Base-by-base conservation (phyloP, 495 filamentous ascomycete genomes). In the Collariella sp. region DNA sequence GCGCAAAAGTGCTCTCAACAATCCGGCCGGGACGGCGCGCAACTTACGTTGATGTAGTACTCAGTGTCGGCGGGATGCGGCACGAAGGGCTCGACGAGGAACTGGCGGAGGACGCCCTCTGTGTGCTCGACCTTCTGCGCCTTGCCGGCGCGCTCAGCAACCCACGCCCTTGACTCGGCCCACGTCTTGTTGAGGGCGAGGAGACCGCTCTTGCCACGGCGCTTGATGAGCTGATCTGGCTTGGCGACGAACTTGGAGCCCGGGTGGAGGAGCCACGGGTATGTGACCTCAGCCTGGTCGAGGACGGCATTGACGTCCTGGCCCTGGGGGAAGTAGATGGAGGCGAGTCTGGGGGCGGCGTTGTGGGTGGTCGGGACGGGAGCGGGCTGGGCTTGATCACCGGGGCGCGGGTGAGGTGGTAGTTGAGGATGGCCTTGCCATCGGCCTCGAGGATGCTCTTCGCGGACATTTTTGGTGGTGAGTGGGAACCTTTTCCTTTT, bases 361-460 rank as follows among this genome's bases (percentile, higher is more conserved):
- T 97, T 97, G 83, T 99, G 93, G 70, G 83, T 93, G 55, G 83
- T 68, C 58, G 88, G 78, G 59, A 67, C 60, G 93, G 90, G 22
- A 99, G 88, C 72, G 94, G 88, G 65, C 89, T 89, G 47, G 93
- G 89, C 84, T 96, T 95, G 82, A 99, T 96, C 68, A 95, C 86
- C 53, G 91, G 85, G 55, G 93, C 90, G 66, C 93, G 86, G 62
- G 93, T 99, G 79, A 99, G 91, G 83, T 99, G 93, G 80, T 96
- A 99, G 86, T 95, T 96, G 80, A 99, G 79, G 79, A 99, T 97
- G 78, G 93, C 93, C 86, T 99, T 99, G 83, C 93, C 93, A 77
- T 99, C 93, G 79, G 94, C 93, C 77, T 99, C 93, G 81, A 84
- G 74, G 67, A 99, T 96, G 55, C 91, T 85, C 76, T 99, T 99